A percentile compares a stretch with the other conserved stretches of the same genome.
Conservation (phyloP, 148 eudicot genomes). For the Arctostaphylos glauca region DNA sequence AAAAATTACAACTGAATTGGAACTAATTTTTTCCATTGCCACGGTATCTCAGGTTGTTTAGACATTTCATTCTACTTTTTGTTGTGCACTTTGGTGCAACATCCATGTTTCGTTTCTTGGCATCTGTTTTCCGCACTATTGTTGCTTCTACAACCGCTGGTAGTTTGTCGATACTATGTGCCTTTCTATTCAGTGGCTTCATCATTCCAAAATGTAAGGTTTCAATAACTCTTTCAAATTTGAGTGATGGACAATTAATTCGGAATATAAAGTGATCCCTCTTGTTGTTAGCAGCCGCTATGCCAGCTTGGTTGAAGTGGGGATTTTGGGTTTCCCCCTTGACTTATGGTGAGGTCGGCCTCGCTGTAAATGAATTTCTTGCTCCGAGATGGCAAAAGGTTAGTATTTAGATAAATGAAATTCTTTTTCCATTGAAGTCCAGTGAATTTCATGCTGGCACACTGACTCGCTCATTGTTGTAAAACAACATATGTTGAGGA, state of each 20-base stretch:
- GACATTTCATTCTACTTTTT: conserved; percentile 57
- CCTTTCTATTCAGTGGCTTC: conserved; percentile 68
- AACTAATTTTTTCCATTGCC: not conserved
- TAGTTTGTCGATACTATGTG: conserved; percentile 37
- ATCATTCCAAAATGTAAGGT: conserved; percentile 61
- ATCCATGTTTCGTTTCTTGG: conserved; percentile 73
- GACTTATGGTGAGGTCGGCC: conserved; percentile 77
- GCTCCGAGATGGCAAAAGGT: conserved; percentile 88
- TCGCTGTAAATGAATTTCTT: conserved; percentile 69
- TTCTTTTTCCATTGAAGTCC: not conserved
- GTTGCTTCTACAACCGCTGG: conserved; percentile 54
- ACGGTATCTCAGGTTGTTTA: conserved; percentile 49
- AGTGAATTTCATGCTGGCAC: not conserved
- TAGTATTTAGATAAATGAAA: not conserved
- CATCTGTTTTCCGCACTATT: conserved; percentile 48
- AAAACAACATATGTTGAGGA: not conserved
- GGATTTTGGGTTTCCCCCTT: conserved; percentile 74
- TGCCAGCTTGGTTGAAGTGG: conserved; percentile 86
- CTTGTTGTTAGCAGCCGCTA: conserved; percentile 53
- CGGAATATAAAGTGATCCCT: not conserved
- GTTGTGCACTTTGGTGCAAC: conserved; percentile 57
- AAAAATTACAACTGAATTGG: conserved; percentile 3
- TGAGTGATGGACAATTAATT: not conserved
- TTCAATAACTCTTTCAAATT: not conserved
- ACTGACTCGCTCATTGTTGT: not conserved